These are phyloP conservation scores for Gilbertella persicaria DNA, from an alignment of 371 early-diverging fungal species.

Conservation along the genomic window DNA sequence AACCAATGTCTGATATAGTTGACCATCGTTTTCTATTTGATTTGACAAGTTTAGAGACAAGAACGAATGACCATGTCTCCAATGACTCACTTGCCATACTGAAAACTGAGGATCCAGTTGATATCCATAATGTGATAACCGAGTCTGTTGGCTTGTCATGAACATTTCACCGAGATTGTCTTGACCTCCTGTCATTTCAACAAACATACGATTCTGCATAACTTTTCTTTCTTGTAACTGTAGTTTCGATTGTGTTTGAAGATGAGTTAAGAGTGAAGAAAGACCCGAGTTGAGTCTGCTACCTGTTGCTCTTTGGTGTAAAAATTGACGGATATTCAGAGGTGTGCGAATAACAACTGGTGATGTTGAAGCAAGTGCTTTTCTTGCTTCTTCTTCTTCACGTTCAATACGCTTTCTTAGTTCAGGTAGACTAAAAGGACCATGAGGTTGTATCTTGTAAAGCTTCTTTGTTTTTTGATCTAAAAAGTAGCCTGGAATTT, in stretches of 20 bases:
- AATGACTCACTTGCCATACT: slow-evolving; percentile 16
- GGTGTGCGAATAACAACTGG: not conserved
- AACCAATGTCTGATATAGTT: not conserved
- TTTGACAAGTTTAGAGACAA: not conserved
- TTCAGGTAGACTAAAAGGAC: slow-evolving; percentile 27
- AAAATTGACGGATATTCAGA: slow-evolving; percentile 7
- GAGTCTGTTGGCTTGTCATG: not conserved
- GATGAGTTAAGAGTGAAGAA: not conserved
- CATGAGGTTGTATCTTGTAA: slow-evolving; percentile 21
- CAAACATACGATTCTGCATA: slow-evolving; percentile 3
- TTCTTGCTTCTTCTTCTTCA: slow-evolving; percentile 17
- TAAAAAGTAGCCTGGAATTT: slow-evolving; percentile 30
- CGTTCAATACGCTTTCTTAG: slow-evolving; percentile 15
- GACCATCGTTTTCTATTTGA: not conserved
- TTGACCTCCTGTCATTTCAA: not conserved
- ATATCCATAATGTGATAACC: slow-evolving; percentile 29
- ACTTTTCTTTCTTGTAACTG: slow-evolving; percentile 5
- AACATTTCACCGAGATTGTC: slow-evolving; percentile 15
- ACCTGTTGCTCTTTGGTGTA: slow-evolving; percentile 5
- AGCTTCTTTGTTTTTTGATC: slow-evolving; percentile 22
- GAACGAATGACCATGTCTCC: not conserved
- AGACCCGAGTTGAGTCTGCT: not conserved
- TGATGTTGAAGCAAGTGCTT: not conserved
- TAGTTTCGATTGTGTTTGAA: not conserved
- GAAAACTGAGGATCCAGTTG: slow-evolving; percentile 31